phyloP scores from a whole-genome alignment of 2,329 filamentous ascomycete genomes.

The Fusarium sp. region DNA sequence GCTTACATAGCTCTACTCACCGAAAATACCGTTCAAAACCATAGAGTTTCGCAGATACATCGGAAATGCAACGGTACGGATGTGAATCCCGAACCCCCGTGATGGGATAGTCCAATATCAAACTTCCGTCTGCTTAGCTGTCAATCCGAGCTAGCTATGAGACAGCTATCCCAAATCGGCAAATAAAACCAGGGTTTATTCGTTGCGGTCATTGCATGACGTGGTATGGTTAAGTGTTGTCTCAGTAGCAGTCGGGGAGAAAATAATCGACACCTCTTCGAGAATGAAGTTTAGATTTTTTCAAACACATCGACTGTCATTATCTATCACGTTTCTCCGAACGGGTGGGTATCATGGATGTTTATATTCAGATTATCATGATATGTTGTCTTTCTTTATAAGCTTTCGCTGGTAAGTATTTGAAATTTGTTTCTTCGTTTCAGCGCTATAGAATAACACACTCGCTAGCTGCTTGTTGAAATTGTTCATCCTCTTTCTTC shows the following conservation, averaged over 20 bases:
- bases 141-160: not conserved
- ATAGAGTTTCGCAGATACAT: not conserved
- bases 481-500: not conserved
- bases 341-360: too few species aligned
- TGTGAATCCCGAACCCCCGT: conserved; percentile 1
- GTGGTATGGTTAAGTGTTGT: not conserved
- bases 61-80: not conserved
- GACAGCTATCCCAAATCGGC: not conserved
- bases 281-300: not conserved
- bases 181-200: not conserved
- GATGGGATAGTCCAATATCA: not conserved
- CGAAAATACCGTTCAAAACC: rapidly evolving
- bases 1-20: rapidly evolving
- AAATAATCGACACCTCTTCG: too few species aligned
- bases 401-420: too few species aligned
- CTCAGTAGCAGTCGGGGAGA: too few species aligned
- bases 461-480: not conserved
- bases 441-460: not conserved
- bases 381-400: not conserved
- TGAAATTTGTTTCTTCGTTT: too few species aligned
- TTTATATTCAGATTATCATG: too few species aligned
- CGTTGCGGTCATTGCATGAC: not conserved
- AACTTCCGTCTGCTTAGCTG: not conserved
- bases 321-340: too few species aligned
- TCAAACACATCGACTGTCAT: not conserved